These are phyloP conservation scores for Madurella fahalii DNA, from an alignment of 2,329 filamentous ascomycete species.

Conservation along the genomic window DNA sequence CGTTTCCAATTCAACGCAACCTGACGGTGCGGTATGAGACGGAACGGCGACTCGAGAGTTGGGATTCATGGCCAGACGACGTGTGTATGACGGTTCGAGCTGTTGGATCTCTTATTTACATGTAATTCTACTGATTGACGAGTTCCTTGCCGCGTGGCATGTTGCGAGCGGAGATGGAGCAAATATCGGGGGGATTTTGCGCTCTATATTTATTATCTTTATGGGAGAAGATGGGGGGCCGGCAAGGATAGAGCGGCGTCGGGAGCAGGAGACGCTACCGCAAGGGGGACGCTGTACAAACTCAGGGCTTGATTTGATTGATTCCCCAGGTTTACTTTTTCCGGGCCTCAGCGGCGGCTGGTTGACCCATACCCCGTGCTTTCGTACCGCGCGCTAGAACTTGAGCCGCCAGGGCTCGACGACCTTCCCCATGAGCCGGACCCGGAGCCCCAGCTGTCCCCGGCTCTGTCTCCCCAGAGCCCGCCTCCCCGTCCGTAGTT, in stretches of 20 bases:
- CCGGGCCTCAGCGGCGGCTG: slow-evolving; percentile 45
- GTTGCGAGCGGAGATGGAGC: not conserved
- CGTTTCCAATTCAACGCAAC: not conserved
- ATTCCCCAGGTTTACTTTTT: slow-evolving; percentile 3
- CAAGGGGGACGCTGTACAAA: slow-evolving; percentile 7
- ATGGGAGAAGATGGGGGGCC: too few species aligned
- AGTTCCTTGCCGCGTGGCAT: not conserved
- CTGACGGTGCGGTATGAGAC: not conserved
- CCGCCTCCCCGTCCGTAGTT: slow-evolving; percentile 17
- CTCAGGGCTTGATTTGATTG: slow-evolving; percentile 2
- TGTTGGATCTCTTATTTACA: slow-evolving; percentile 8
- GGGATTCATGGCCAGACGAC: not conserved
- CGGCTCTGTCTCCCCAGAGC: slow-evolving; percentile 20
- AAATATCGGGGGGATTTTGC: not conserved
- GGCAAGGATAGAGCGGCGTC: not conserved
- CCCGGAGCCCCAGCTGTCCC: slow-evolving; percentile 30
- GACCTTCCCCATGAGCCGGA: slow-evolving; percentile 28
- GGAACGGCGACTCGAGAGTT: not conserved
- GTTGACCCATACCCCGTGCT: slow-evolving; percentile 73
- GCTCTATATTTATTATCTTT: not conserved
- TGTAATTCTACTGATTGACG: slow-evolving; percentile 11
- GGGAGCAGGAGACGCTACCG: not conserved
- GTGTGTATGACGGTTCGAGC: not conserved
- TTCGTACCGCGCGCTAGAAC: slow-evolving; percentile 50
- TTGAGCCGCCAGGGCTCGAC: slow-evolving; percentile 27